phyloP scores from a whole-genome alignment of 2,329 filamentous ascomycete genomes.

The Phaeomoniella chlamydospora region DNA sequence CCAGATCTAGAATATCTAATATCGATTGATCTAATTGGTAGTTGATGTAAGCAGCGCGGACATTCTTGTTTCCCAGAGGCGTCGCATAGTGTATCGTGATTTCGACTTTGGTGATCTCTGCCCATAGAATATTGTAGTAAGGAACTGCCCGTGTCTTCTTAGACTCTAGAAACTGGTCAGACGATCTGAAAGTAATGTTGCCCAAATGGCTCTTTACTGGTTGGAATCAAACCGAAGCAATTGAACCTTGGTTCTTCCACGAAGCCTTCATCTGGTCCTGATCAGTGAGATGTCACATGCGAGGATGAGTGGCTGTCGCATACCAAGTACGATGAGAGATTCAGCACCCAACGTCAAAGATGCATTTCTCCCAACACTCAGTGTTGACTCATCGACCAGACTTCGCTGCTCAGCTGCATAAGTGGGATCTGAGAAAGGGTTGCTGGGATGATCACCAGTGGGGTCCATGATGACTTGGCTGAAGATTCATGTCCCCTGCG shows the following conservation, averaged over 20 bases:
- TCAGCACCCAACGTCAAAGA: constrained; percentile 47
- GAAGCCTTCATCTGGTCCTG: constrained; percentile 35
- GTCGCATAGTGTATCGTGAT: constrained; percentile 62
- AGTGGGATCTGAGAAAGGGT: constrained; percentile 20
- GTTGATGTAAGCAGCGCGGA: constrained; percentile 46
- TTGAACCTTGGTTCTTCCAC: constrained; percentile 30
- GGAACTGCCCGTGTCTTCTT: constrained; percentile 48
- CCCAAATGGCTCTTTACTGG: constrained; percentile 23
- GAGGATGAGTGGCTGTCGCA: constrained; percentile 8
- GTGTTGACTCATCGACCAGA: constrained; percentile 27
- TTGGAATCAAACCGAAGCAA: constrained; percentile 42
- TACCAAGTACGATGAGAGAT: constrained; percentile 44
- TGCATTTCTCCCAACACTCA: constrained; percentile 42
- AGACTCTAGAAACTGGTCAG: constrained; percentile 16
- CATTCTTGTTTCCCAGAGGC: constrained; percentile 37
- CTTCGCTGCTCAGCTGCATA: constrained; percentile 17
- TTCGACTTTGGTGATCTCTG: constrained; percentile 44
- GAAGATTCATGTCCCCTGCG: too few species aligned
- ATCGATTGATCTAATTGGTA: constrained; percentile 43
- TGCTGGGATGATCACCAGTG: not conserved
- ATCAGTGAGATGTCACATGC: too few species aligned
- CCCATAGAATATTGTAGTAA: constrained; percentile 76
- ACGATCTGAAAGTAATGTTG: constrained; percentile 3
- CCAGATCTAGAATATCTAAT: constrained; percentile 26
- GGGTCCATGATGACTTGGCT: too few species aligned